phyloP scores from a whole-genome alignment of 805 yeast species.

The Wickerhamia fluorescens region DNA sequence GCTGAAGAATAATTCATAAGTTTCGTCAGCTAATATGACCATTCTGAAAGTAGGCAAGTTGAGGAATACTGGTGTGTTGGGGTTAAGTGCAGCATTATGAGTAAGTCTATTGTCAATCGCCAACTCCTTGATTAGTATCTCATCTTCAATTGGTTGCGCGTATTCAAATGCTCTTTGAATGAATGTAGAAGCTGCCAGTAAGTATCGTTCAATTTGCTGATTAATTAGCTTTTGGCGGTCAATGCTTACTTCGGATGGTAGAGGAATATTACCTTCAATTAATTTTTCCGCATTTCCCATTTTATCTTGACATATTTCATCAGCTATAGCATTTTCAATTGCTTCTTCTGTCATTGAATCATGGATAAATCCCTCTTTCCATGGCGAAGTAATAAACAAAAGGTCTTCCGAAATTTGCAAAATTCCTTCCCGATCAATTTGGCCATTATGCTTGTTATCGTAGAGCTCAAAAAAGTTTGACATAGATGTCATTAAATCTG shows the following conservation, averaged over 20 bases:
- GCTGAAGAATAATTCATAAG: constrained; percentile 79
- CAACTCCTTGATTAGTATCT: constrained; percentile 29
- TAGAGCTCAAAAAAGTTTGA: constrained; percentile 75
- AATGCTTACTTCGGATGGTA: constrained; percentile 55
- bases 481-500: constrained; percentile 71
- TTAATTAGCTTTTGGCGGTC: constrained; percentile 56
- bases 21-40: constrained; percentile 91
- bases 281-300: constrained; percentile 17
- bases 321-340: constrained; percentile 64
- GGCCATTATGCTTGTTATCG: constrained; percentile 52
- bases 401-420: constrained; percentile 83
- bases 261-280: constrained; percentile 19
- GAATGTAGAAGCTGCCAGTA: constrained; percentile 81
- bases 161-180: constrained; percentile 85
- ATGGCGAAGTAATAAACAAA: constrained; percentile 73
- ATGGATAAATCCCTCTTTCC: constrained; percentile 65
- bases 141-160: constrained; percentile 60
- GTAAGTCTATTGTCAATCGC: constrained; percentile 32
- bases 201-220: constrained; percentile 70
- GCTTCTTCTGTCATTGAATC: constrained; percentile 59
- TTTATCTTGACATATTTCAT: constrained; percentile 40
- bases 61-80: constrained; percentile 64
- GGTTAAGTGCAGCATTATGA: constrained; percentile 80
- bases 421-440: constrained; percentile 70
- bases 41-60: constrained; percentile 86